phyloP scores from a whole-genome alignment of 148 eudicot species.

The Chenopodium quinoa region DNA sequence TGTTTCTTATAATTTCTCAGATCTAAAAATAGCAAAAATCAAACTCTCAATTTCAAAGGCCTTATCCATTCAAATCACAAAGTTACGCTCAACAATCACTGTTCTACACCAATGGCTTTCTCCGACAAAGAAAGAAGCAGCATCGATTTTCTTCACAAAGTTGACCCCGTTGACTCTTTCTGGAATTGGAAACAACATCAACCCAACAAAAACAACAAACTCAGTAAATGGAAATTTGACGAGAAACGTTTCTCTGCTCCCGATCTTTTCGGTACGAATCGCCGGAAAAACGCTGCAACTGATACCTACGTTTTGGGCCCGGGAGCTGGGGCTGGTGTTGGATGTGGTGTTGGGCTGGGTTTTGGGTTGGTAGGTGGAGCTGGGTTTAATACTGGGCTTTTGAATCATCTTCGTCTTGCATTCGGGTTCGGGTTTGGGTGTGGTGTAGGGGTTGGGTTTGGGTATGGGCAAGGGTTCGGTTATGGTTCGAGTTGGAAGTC shows the following conservation, averaged over 20 bases:
- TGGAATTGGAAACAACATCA: slow-evolving; percentile 44
- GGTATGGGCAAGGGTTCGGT: slow-evolving; percentile 59
- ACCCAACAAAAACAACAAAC: slow-evolving; percentile 21
- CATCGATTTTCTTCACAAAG: slow-evolving; percentile 23
- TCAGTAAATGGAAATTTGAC: slow-evolving; percentile 22
- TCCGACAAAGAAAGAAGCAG: neutral
- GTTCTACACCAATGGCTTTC: slow-evolving; percentile 14
- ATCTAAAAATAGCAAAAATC: neutral
- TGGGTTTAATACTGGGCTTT: slow-evolving; percentile 46
- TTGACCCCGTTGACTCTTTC: slow-evolving; percentile 28
- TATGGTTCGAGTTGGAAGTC: slow-evolving; percentile 38
- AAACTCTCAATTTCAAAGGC: neutral
- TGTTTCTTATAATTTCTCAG: neutral
- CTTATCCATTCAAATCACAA: slow-evolving; percentile 5
- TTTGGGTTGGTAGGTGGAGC: slow-evolving; percentile 56
- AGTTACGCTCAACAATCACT: neutral
- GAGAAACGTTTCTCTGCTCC: slow-evolving; percentile 29
- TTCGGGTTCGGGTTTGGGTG: slow-evolving; percentile 66
- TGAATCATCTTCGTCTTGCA: slow-evolving; percentile 51
- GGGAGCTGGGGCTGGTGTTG: slow-evolving; percentile 61
- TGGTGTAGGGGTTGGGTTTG: slow-evolving; percentile 61
- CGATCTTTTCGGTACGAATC: slow-evolving; percentile 7
- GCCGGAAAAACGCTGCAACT: slow-evolving; percentile 24
- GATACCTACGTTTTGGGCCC: slow-evolving; percentile 39
- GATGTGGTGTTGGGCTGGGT: slow-evolving; percentile 65